Conservation (phyloP, 371 early-diverging fungal species). For the Saksenaea vasiformis region DNA sequence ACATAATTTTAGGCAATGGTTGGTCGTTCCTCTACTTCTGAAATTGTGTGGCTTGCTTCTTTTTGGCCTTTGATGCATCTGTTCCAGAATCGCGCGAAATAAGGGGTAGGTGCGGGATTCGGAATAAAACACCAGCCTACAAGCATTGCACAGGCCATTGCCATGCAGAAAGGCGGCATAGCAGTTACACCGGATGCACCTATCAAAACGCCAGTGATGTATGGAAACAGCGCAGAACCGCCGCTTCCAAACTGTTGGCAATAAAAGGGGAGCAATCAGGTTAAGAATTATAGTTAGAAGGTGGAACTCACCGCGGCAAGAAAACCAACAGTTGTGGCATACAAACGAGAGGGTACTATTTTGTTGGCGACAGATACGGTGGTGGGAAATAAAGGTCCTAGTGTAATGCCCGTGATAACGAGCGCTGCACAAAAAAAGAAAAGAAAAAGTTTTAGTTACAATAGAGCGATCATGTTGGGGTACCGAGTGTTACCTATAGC, state of each 20-base stretch:
- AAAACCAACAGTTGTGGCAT: constrained; percentile 25
- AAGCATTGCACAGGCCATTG: constrained; percentile 15
- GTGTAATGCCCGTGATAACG: constrained; percentile 19
- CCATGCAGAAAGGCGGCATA: constrained; percentile 29
- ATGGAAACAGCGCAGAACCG: constrained; percentile 31
- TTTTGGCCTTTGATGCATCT: neutral
- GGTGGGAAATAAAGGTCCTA: constrained; percentile 35
- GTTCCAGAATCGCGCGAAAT: neutral
- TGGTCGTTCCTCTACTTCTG: neutral
- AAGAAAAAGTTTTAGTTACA: no score
- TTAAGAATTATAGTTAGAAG: neutral
- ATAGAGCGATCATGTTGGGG: neutral
- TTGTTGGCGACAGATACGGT: constrained; percentile 23
- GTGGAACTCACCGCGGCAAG: constrained; percentile 21
- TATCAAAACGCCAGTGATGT: constrained; percentile 21
- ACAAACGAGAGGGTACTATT: constrained; percentile 16
- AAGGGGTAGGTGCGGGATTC: constrained; percentile 5
- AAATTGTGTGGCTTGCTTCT: neutral
- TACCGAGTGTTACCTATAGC: constrained; percentile 11
- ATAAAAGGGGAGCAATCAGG: neutral
- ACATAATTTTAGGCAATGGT: neutral
- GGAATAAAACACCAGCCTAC: constrained; percentile 25
- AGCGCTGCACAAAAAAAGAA: constrained; percentile 7
- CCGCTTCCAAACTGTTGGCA: constrained; percentile 18
- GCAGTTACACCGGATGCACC: constrained; percentile 18